Base-by-base conservation (phyloP, 1,284 basidiomycete genomes). In the Vanrija pseudolonga region DNA sequence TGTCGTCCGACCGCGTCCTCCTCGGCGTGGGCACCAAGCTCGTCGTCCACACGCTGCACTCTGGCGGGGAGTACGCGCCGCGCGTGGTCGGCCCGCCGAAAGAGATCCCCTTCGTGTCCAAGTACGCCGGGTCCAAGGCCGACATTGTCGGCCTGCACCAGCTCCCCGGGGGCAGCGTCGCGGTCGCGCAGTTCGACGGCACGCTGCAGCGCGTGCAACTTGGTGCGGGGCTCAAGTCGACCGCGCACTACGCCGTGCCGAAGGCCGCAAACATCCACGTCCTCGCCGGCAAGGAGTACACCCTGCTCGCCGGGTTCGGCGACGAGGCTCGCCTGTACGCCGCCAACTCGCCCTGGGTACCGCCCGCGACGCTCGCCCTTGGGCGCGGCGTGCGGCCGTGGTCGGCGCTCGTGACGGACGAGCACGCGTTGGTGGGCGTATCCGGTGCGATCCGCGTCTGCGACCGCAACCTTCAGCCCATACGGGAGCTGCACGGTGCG, bases 131-230 rank as follows among this genome's bases (percentile, higher is more conserved):
- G 3, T 64, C 61, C 22, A 50, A 41, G 24, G 60, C 66, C 15
- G 72, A 74, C 55, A 62, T 73, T 2, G 60, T 73, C 11, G 69
- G 68, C 3, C 43, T 70, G 9, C 61, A 63, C 38, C 51, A 57
- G 6, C 55, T 69, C 11, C 53, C 51, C 4, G n/a, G 41, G 1
- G 53, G 56, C 4, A 49, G 55, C 26, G 19, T 68, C 1, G 59
- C 56, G 15, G 54, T 71, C 9, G 69, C 67, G 5, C 71, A 71
- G 50, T 69, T 65, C 45, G 67, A 72, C 57, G 70, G 72, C 32
- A 68, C 63, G 17, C 45, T 73, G 9, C 69, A 69, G 55, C 65
- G 65, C 6, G 55, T 60, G 53, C 45, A 28, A 20, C 53, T 62
- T 11, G 37, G 17, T 19, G 45, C 14, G 18, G 23, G 18, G 3